phyloP scores from a whole-genome alignment of 805 yeast species.

The Pachysolen tannophilus region DNA sequence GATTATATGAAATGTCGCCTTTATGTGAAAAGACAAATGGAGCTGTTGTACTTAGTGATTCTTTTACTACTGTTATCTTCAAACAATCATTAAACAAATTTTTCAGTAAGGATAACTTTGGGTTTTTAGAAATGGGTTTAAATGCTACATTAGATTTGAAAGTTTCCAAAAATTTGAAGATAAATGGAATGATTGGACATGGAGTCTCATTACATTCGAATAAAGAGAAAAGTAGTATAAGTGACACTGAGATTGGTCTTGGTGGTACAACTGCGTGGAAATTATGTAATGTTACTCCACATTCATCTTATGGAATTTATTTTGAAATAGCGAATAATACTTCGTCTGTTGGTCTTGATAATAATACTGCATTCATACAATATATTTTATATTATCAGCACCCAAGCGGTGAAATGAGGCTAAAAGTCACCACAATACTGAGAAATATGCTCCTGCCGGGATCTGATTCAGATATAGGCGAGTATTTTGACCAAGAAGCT shows the following conservation, averaged over 20 bases:
- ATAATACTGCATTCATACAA: constrained; percentile 32
- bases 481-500: constrained; percentile 61
- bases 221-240: constrained; percentile 23
- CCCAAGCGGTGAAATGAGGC: constrained; percentile 44
- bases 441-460: constrained; percentile 33
- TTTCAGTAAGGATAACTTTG: constrained; percentile 30
- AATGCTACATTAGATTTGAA: constrained; percentile 56
- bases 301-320: constrained; percentile 50
- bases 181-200: constrained; percentile 58
- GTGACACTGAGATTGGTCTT: constrained; percentile 34
- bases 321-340: constrained; percentile 36
- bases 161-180: constrained; percentile 38
- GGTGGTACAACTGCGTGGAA: constrained; percentile 55
- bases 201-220: constrained; percentile 35
- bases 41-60: constrained; percentile 51
- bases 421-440: constrained; percentile 54
- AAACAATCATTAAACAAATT: constrained; percentile 55
- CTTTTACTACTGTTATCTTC: constrained; percentile 60
- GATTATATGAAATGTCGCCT: constrained; percentile 58
- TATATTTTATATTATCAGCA: constrained; percentile 58
- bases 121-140: constrained; percentile 41
- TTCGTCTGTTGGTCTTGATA: constrained; percentile 22
- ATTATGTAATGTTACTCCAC: constrained; percentile 44
- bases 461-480: constrained; percentile 32
- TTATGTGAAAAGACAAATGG: constrained; percentile 57